Percentiles rank a stretch among this genome's conserved stretches.
Evolutionary conservation across 192 early-diverging fungal species (phyloP).

Genomic region (Chytriomyces hyalinus): DNA sequence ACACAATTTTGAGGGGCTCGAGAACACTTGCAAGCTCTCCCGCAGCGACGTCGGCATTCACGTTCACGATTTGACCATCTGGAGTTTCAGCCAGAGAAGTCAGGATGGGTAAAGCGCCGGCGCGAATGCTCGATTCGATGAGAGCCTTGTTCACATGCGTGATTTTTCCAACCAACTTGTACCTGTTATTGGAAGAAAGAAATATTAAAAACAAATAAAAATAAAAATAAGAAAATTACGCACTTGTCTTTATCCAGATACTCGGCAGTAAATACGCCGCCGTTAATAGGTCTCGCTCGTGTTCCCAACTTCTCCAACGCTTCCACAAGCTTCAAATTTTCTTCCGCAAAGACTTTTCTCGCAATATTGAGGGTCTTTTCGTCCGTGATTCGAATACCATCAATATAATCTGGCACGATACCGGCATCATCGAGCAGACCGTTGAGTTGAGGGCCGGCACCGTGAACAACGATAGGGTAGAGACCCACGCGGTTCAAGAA

Average conservation of each 20-base stretch:
- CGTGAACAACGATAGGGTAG: constrained; percentile 98
- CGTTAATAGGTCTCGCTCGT: constrained; percentile 92
- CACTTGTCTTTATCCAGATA: constrained; percentile 90
- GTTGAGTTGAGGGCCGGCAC: constrained; percentile 97
- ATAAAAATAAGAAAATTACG: neutral
- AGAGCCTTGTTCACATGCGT: constrained; percentile 88
- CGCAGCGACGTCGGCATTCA: constrained; percentile 98
- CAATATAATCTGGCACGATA: constrained; percentile 96
- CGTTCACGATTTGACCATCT: constrained; percentile 95
- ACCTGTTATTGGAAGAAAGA: constrained; percentile 39
- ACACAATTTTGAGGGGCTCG: constrained; percentile 97
- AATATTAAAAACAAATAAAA: neutral
- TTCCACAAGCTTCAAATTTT: constrained; percentile 97
- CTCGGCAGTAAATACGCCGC: constrained; percentile 95
- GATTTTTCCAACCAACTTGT: constrained; percentile 93
- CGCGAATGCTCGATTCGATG: constrained; percentile 91
- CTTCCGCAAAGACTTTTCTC: constrained; percentile 89
- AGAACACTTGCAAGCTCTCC: constrained; percentile 95
- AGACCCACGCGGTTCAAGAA: constrained; percentile 97
- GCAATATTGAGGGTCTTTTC: constrained; percentile 91
- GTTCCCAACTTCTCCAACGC: constrained; percentile 95
- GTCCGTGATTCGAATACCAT: constrained; percentile 98
- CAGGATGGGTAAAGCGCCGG: constrained; percentile 94
- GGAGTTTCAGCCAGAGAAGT: constrained; percentile 95
- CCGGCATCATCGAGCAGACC: constrained; percentile 83